Conservation (phyloP, 305 asterid genomes). For the Fraxinus velutina region DNA sequence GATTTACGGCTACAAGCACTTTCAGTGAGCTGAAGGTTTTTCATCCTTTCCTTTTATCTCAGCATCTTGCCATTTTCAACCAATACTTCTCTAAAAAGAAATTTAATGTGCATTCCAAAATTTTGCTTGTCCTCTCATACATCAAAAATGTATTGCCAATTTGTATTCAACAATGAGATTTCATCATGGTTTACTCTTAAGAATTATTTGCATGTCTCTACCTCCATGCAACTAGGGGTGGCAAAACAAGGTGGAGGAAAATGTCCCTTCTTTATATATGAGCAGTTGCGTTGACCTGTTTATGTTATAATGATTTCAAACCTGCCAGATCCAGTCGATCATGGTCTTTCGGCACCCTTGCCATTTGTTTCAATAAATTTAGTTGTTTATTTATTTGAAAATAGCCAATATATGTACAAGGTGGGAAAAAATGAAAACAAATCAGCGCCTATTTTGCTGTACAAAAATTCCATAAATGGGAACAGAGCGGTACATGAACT, state of each 20-base stretch:
- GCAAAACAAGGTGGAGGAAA: background rate
- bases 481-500: background rate
- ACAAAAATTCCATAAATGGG: background rate
- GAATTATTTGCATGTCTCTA: background rate
- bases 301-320: background rate
- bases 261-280: background rate
- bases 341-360: background rate
- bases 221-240: background rate
- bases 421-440: background rate
- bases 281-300: background rate
- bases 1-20: slow-evolving; percentile 64
- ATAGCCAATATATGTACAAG: background rate
- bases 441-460: background rate
- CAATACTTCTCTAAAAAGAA: background rate
- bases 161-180: background rate
- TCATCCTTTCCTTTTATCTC: slow-evolving; percentile 10
- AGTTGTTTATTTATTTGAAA: background rate
- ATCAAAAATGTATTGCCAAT: background rate
- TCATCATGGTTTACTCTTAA: background rate
- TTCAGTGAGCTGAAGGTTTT: slow-evolving; percentile 76
- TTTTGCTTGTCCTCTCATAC: background rate
- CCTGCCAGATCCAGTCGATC: background rate
- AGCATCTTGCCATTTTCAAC: background rate
- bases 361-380: background rate
- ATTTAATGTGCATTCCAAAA: background rate